Base-by-base conservation (phyloP, 2,329 filamentous ascomycete species). In the Phyllosticta ampelicida region DNA sequence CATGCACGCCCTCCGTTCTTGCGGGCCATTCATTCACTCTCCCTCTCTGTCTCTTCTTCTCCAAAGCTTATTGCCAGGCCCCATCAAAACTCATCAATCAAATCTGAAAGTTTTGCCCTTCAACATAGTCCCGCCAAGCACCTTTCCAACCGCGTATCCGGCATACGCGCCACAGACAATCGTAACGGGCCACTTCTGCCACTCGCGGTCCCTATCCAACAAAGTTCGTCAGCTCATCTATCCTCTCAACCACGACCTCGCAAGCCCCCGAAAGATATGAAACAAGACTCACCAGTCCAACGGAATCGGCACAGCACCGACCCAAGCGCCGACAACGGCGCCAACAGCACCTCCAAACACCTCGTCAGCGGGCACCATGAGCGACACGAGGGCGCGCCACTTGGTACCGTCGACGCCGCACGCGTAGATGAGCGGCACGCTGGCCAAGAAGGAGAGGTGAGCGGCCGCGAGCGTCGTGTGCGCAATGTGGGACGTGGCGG, bases 111-210 rank as follows among this genome's bases (percentile, higher is more conserved):
- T 75, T 63, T 67, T 71, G 6, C 77, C 77, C 62, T 73, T 76
- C 36, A 77, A 67, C 60, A 77, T 44, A 28, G 71, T 72, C 11
- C 85, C 84, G 18, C 77, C 77, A 1, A 84, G 63, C 58, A 83
- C 66, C 68, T 87, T 86, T 1, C 90, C 90, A 11, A 89, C 63
- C 1, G 83, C 78, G 71, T 88, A 90, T 1, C 94, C 94, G 5
- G 83, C 73, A 72, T 95, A 97, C 18, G 87, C 79, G 2, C 94
- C 94, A 1, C 82, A 84, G 4, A 97, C 74, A 60, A 99, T 87
- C 0, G 94, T 99, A 53, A 97, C 86, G 0, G 94, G 94, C 88
- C 92, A 99, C 71, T 86, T 89, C 81, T 99, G 94, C 94, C 94
- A 99, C 65, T 95, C 90, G n/a, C 94, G 85, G 71, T 99, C 94